Conservation (phyloP, 2,329 filamentous ascomycete species). For the Trichoderma koningiopsis region DNA sequence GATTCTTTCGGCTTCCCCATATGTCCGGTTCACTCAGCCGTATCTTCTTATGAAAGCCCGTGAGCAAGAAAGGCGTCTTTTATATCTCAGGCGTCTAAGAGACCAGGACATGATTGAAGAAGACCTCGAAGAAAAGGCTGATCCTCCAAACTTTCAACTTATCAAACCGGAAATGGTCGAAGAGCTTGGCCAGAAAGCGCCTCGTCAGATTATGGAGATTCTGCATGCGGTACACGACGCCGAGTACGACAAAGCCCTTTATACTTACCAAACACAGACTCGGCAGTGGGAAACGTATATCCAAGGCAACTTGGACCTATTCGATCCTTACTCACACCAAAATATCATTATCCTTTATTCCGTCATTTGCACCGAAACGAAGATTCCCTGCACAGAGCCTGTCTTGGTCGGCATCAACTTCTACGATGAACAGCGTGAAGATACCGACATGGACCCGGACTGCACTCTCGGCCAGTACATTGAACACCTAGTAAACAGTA, state of each 20-base stretch:
- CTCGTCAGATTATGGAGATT: conserved; percentile 87
- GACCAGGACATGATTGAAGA: conserved; percentile 69
- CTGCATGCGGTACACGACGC: conserved; percentile 93
- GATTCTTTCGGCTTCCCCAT: conserved; percentile 91
- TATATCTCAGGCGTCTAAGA: conserved; percentile 78
- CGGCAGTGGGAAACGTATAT: conserved; percentile 96
- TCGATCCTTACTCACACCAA: conserved; percentile 93
- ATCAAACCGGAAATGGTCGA: conserved; percentile 97
- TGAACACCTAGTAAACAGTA: conserved; percentile 79
- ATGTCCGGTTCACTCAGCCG: conserved; percentile 92
- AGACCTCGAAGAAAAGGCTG: conserved; percentile 60
- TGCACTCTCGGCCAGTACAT: conserved; percentile 95
- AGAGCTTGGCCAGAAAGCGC: conserved; percentile 74
- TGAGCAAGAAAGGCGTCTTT: conserved; percentile 82
- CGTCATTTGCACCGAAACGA: conserved; percentile 88
- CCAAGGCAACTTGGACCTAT: conserved; percentile 82
- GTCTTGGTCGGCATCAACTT: conserved; percentile 89
- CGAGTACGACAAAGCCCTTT: conserved; percentile 92
- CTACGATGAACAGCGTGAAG: conserved; percentile 88
- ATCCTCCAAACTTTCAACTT: conserved; percentile 77
- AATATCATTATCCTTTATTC: conserved; percentile 95
- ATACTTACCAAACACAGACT: conserved; percentile 92
- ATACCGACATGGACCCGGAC: conserved; percentile 73
- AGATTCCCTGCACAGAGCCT: conserved; percentile 89
- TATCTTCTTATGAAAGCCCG: conserved; percentile 90